These are phyloP conservation scores for Pyricularia sp. DNA, from an alignment of 2,329 filamentous ascomycete species.

Conservation along the genomic window DNA sequence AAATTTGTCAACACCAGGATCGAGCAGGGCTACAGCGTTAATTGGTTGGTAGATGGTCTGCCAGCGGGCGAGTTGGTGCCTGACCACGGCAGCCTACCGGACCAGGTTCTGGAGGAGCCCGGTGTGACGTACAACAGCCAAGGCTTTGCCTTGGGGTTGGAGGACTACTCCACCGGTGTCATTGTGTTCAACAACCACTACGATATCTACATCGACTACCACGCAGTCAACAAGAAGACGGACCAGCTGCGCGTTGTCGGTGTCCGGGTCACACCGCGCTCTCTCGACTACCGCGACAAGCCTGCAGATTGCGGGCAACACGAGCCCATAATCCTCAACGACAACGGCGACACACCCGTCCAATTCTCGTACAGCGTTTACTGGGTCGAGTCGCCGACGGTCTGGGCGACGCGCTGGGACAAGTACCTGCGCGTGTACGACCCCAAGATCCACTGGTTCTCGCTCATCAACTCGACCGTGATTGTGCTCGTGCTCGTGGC, in stretches of 20 bases:
- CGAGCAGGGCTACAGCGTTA: slow-evolving; percentile 77
- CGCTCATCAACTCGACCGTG: slow-evolving; percentile 88
- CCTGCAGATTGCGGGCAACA: slow-evolving; percentile 52
- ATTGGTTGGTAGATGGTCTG: slow-evolving; percentile 92
- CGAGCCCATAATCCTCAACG: slow-evolving; percentile 53
- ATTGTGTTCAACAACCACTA: slow-evolving; percentile 84
- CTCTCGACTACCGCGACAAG: slow-evolving; percentile 49
- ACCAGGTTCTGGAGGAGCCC: slow-evolving; percentile 61
- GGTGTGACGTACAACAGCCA: slow-evolving; percentile 82
- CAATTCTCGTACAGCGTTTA: slow-evolving; percentile 88
- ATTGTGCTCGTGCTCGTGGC: slow-evolving; percentile 88
- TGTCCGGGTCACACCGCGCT: slow-evolving; percentile 77
- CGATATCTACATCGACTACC: slow-evolving; percentile 88
- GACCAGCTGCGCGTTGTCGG: slow-evolving; percentile 82
- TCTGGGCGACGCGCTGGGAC: slow-evolving; percentile 97
- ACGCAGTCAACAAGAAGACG: slow-evolving; percentile 58
- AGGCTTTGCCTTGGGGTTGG: slow-evolving; percentile 70
- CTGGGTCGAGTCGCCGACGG: slow-evolving; percentile 76
- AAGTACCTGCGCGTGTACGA: slow-evolving; percentile 97
- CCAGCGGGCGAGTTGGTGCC: slow-evolving; percentile 63
- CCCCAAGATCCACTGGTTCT: slow-evolving; percentile 99
- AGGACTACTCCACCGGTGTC: slow-evolving; percentile 35
- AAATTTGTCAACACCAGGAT: slow-evolving; percentile 80
- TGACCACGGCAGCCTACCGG: not conserved
- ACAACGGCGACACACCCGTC: slow-evolving; percentile 52